Base-by-base conservation (phyloP, 2,329 filamentous ascomycete genomes). In the Alternaria sp. region DNA sequence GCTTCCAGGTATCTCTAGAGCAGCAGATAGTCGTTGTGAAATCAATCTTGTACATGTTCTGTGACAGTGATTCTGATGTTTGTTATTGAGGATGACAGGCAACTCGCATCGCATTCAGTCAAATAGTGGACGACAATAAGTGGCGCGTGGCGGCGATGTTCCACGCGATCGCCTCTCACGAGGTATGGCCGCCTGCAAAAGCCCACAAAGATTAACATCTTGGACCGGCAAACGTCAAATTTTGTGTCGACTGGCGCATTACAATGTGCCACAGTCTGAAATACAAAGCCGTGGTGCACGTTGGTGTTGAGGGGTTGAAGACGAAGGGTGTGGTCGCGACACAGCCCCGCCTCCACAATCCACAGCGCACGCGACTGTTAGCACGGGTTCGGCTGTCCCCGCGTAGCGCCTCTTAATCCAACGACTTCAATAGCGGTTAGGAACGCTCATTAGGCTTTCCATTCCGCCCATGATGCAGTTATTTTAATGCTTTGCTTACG, bases 341-440 rank as follows among this genome's bases (percentile, higher is more conserved):
- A 17, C 23, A 46, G 28, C 46, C 29, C 36, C 45, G 21, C 44
- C n/a, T 9, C 57, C 37, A 62, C 31, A 9, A 67, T 41, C 49
- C 29, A 54, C 60, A 63, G 59, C 33, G 61, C 65, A 14, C 42
- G 44, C 44, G 44, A 36, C 21, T 5, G 31, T 21, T 14, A 50
- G 48, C 48, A 50, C 29, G 1, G 10, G n/a, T 13, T 50, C 48
- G 48, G 48, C 24, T 50, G 14, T 17, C 24, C 48, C 34, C 34
- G 48, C 23, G 48, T 50, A 23, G 48, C 48, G 31, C 33, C 28
- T 26, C 14, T 37, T 33, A 28, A 9, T 37, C 23, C 33, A 39
- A 29, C 48, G n/a, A 23, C 48, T n/a, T 14, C 48, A 17, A 46
- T n/a, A 5, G 13, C n/a, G 44, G 17, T 40, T 21, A 39, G 23